Evolutionary conservation across 148 eudicot species (phyloP), one percentile per base, ranked within the genome.

Genomic region (Simmondsia chinensis): DNA sequence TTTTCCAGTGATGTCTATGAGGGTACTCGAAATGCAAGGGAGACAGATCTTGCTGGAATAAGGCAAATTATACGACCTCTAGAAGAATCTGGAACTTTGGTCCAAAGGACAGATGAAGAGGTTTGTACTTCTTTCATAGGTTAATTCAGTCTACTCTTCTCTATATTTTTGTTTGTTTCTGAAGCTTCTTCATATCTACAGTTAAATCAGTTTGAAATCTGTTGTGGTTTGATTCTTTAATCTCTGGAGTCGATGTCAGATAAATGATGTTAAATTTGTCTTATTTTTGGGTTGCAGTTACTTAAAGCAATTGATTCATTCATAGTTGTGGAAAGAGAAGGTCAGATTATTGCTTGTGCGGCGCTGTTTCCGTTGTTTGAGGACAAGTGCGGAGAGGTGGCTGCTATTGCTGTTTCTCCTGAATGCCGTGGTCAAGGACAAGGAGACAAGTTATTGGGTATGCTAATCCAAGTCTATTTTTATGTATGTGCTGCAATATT

Each of bases 391-490:
- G 97, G 80, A 34, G 97, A 91, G 63, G 80, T 91, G 62, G 95
- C 97, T 60, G 87, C 95, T 20, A 71, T 85, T 59, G 97, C 95
- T 61, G 97, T 91, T 62, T 85, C 95, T 50, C 76, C 95, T 11
- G 95, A 91, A 36, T 91, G 97, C 56, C 95, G 94, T 37, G 95
- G 88, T 34, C 95, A 85, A 70, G 95, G 97, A 47, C 95, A 79
- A 61, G 97, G 97, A 48, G 97, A 91, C 60, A 85, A 85, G 62
- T 68, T 91, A 48, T 79, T 91, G 34, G 97, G 97, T 91, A 79
- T 11, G 45, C 37, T 48, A 20, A 8, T 21, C 32, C 14, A 1
- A 17, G 10, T 12, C 9, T 18, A 8, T 40, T 14, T 39, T 45
- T 19, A 38, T 53, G 39, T 35, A 11, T 60, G 12, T 29, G 34